Percentiles rank a stretch among this genome's conserved stretches.
These are phyloP conservation scores for Rhododendron molle DNA, from an alignment of 148 eudicot species.

Conservation along the genomic window DNA sequence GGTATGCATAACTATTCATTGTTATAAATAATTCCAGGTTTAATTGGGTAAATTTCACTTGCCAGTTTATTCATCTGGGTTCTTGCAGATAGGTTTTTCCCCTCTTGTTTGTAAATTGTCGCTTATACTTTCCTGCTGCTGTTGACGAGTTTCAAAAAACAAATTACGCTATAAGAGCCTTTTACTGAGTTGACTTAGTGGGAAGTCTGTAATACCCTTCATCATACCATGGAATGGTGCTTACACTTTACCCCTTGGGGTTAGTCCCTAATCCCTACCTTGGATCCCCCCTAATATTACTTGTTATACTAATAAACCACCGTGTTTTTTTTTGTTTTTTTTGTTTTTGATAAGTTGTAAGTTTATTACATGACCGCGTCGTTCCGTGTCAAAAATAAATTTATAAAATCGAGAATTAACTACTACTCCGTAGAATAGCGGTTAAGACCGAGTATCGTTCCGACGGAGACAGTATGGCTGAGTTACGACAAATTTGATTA, in stretches of 20 bases:
- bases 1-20: not conserved
- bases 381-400: too few species aligned
- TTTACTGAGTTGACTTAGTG: not conserved
- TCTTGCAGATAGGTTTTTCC: not conserved
- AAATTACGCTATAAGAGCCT: not conserved
- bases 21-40: not conserved
- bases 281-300: not conserved
- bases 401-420: too few species aligned
- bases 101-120: not conserved
- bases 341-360: too few species aligned
- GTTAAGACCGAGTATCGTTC: too few species aligned
- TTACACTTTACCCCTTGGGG: not conserved
- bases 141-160: not conserved
- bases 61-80: not conserved
- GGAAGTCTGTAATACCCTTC: not conserved
- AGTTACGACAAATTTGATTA: too few species aligned
- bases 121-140: not conserved
- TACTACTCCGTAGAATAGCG: too few species aligned
- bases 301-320: not conserved
- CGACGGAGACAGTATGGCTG: too few species aligned
- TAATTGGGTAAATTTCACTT: not conserved
- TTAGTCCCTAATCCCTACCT: not conserved
- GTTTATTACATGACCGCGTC: too few species aligned
- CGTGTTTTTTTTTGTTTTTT: not conserved
- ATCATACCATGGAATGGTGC: too few species aligned